Conservation (phyloP, 139 green algal species). For the Pleodorina starrii region DNA sequence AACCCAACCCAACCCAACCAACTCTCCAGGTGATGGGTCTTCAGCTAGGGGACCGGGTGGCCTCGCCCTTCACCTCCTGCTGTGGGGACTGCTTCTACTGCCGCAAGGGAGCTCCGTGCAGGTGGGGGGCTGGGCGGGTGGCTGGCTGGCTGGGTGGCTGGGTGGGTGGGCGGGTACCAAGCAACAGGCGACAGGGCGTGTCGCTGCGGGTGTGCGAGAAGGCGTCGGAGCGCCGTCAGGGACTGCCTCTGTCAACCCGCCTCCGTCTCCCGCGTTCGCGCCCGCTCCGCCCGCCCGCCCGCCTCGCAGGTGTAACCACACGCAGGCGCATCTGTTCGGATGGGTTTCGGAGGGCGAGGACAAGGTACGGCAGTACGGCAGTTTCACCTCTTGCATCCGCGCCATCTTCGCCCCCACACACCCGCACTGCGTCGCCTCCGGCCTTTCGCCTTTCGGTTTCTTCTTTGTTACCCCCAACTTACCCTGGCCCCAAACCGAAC, state of each 20-base stretch:
- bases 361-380: background rate
- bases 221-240: no score
- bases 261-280: background rate
- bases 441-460: no score
- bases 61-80: slow-evolving; percentile 70
- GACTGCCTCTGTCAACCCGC: no score
- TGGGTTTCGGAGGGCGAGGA: slow-evolving; percentile 54
- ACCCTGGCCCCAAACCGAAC: no score
- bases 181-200: no score
- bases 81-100: slow-evolving; percentile 78
- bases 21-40: background rate
- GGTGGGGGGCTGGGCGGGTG: slow-evolving; percentile 8
- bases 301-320: slow-evolving; percentile 48
- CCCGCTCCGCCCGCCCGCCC: background rate
- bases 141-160: no score
- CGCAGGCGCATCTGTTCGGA: slow-evolving; percentile 64
- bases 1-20: no score
- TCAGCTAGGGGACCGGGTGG: slow-evolving; percentile 67
- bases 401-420: background rate
- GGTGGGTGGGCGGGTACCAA: no score
- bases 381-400: background rate
- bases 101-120: slow-evolving; percentile 57
- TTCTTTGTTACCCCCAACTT: no score
- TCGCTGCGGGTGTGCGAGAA: no score
- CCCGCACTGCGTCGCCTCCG: no score